Base-by-base conservation (phyloP, 2,329 filamentous ascomycete genomes). In the Ophiostoma angusticollis region DNA sequence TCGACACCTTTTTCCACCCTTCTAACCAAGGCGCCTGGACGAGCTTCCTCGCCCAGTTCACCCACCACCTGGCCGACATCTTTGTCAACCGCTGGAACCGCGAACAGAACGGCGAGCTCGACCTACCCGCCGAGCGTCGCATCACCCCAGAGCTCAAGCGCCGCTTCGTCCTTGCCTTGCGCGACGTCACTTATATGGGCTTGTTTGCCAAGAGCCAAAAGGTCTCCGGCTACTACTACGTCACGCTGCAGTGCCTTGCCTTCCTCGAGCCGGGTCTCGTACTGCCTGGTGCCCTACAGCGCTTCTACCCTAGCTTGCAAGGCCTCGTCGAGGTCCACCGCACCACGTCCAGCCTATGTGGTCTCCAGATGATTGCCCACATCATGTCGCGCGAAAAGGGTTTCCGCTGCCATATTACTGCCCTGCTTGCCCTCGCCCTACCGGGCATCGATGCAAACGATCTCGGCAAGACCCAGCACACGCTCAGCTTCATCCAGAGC, bases 361-460 rank as follows among this genome's bases (percentile, higher is more conserved):
- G 89, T 30, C 65, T 98, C 44, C 87, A 95, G 61, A 84, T 93
- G 68, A 75, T 96, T 45, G 84, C 87, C 46, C 84, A 86, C 55
- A 76, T 87, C 51, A 93, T 98, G 73, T 79, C 86, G 12, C 80
- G 83, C 54, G 84, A 86, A 29, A 96, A 93, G 59, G 91, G 91
- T n/a, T 95, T 91, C 56, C 74, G 91, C 44, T 96, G 91, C 54
- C 91, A 98, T 56, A 79, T 98, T 46, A 98, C 91, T 1, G 89
- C 89, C 1, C 65, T 98, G 25, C 65, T 98, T n/a, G 91, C 89
- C 5, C 69, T 98, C 43, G 85, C 89, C 5, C 66, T 98, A 23
- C 93, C 93, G 0, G 93, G 91, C 17, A 93, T 98, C 42, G 93
- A 98, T 60, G 87, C 93, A 47, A 98, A 98, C 55, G 91, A 98